Evolutionary conservation across 2,329 filamentous ascomycete genomes (phyloP), one percentile per base, ranked within the genome.

Genomic region (Emmonsiellopsis sp.): DNA sequence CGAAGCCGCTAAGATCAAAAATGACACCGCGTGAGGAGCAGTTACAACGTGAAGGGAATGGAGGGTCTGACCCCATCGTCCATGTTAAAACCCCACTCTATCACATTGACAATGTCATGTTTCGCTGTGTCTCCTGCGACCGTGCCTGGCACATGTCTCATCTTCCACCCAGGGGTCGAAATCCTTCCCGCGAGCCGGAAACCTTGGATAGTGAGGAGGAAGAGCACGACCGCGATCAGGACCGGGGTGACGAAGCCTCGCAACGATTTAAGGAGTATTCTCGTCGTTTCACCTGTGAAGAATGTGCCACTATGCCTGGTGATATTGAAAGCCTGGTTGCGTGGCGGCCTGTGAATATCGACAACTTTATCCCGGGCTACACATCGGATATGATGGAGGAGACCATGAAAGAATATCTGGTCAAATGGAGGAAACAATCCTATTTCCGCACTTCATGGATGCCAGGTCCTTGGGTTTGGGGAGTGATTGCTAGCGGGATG

Each of bases 391-490:
- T 80, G 51, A 72, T 88, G n/a, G 69, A 72, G 9, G 86, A 93
- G 63, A 86, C 89, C 52, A 77, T 87, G n/a, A 91, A 91, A 59
- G 89, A 96, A 61, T 98, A 97, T 63, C 79, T 98, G 2, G 73
- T 98, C 61, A 95, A 93, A 66, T 97, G 91, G 89, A 83, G 86
- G 44, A 76, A 77, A 0, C 78, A 81, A 53, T 95, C 92, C 0
- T 94, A 96, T 63, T 86, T 84, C 58, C 85, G 88, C 59, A 89
- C 87, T 51, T 78, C 76, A 6, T 98, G 94, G 93, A 87, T 89
- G 78, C 83, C 89, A 8, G 93, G 92, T 10, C 79, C 86, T 13
- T 98, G 93, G 93, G 79, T 95, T 0, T 92, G 82, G 76, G 89
- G 90, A 5, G 77, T 86, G 8, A 80, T 81, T 13, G 72, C 79